Percentiles rank a stretch among this genome's conserved stretches.
These are phyloP conservation scores for Takakia lepidozioides DNA, from an alignment of 225 moss, liverwort and hornwort genomes.

Conservation along the genomic window DNA sequence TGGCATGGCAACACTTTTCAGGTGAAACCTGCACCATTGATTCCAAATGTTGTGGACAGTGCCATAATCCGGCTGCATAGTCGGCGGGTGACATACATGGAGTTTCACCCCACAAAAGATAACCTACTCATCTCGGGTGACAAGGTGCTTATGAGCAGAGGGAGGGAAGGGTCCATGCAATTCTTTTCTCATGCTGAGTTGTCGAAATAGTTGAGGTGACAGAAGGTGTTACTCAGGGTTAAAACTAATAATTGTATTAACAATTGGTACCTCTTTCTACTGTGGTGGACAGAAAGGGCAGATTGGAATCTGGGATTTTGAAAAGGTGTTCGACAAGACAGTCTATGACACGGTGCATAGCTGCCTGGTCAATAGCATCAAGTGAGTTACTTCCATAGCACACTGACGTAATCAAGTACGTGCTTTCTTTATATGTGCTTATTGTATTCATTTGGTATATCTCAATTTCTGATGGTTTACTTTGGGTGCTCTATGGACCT, in stretches of 20 bases:
- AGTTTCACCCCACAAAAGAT: constrained; percentile 81
- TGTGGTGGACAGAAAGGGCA: constrained; percentile 68
- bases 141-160: constrained; percentile 30
- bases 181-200: no score
- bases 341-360: constrained; percentile 62
- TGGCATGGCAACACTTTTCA: no score
- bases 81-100: constrained; percentile 64
- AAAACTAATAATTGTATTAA: no score
- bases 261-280: no score
- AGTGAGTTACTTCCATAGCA: constrained; percentile 23
- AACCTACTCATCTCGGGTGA: constrained; percentile 70
- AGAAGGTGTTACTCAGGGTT: no score
- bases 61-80: constrained; percentile 70
- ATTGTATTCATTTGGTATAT: no score
- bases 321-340: constrained; percentile 59
- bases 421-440: no score
- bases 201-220: no score
- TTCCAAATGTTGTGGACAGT: constrained; percentile 60
- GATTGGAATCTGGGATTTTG: constrained; percentile 81
- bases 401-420: neutral
- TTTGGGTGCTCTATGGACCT: neutral
- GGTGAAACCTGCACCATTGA: constrained; percentile 48
- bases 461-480: neutral
- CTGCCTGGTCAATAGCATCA: constrained; percentile 74
- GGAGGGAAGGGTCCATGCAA: no score